Percentiles rank a stretch among this genome's conserved stretches.
phyloP scores from a whole-genome alignment of 2,329 filamentous ascomycete genomes.

The Penicillium corylophilum region DNA sequence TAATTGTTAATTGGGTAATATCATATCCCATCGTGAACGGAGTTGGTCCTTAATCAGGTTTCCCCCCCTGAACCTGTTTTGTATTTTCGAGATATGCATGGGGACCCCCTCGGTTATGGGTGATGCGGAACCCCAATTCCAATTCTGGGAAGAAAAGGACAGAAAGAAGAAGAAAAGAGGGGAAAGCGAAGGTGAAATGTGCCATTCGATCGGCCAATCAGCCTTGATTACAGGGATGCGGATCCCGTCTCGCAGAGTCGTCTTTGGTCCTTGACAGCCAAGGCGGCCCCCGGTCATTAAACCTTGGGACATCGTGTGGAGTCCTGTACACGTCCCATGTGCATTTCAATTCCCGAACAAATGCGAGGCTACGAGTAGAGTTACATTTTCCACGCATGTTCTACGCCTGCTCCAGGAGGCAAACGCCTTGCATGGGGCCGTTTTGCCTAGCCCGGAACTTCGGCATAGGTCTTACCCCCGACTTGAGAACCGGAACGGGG shows the following conservation, averaged over 20 bases:
- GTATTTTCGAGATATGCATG: not conserved
- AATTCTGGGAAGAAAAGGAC: no score
- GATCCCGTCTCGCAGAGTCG: no score
- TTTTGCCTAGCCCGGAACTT: not conserved
- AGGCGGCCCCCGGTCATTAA: not conserved
- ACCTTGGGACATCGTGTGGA: not conserved
- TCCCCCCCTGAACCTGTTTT: not conserved
- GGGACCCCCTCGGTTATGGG: no score
- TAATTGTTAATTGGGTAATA: no score
- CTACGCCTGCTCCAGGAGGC: constrained; percentile 32
- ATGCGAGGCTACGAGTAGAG: constrained; percentile 8
- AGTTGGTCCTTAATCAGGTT: not conserved
- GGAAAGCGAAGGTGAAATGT: no score
- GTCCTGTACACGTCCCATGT: not conserved
- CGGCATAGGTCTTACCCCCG: not conserved
- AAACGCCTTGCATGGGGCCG: not conserved
- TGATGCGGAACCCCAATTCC: no score
- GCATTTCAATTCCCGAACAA: not conserved
- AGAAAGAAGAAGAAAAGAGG: no score
- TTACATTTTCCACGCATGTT: constrained; percentile 41
- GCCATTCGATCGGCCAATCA: no score
- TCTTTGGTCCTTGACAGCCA: no score
- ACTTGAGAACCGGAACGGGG: not conserved
- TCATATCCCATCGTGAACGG: not conserved
- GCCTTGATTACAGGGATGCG: no score